Conservation (phyloP, 108 stramenopile genomes). For the Pseudonitzschia multiseries region DNA sequence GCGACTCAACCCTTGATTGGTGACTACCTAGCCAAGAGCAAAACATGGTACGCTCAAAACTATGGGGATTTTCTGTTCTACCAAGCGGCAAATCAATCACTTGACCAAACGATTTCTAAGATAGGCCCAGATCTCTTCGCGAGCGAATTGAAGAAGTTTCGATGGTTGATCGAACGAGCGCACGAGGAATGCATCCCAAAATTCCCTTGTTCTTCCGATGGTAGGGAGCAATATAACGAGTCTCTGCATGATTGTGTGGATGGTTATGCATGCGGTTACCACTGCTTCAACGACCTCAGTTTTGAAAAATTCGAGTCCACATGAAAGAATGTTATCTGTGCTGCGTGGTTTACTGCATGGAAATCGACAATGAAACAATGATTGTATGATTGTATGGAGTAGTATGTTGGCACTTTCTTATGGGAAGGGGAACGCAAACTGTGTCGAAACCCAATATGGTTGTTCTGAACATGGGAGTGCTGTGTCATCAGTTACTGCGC, state of each 20-base stretch:
- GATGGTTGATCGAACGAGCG: conserved; percentile 6
- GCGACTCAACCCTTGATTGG: conserved; percentile 1
- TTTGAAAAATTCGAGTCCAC: not conserved
- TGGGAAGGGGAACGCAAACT: too few species aligned
- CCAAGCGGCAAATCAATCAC: conserved; percentile 38
- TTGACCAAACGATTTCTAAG: conserved; percentile 55
- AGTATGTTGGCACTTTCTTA: too few species aligned
- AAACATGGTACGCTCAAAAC: conserved; percentile 35
- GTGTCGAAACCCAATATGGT: too few species aligned
- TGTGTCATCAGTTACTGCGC: too few species aligned
- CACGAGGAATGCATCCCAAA: conserved; percentile 17
- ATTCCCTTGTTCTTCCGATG: conserved; percentile 32
- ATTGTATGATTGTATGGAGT: too few species aligned
- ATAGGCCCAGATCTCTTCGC: conserved; percentile 43
- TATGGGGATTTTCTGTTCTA: conserved; percentile 47
- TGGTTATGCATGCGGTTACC: conserved; percentile 45
- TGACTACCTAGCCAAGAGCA: conserved; percentile 17
- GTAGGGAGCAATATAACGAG: conserved; percentile 18
- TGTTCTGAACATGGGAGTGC: too few species aligned
- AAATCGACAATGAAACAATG: too few species aligned
- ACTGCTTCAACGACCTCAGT: conserved; percentile 34
- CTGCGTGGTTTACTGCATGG: too few species aligned
- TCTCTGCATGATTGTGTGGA: conserved; percentile 30
- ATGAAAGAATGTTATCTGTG: too few species aligned
- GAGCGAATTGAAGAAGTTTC: conserved; percentile 23